Conservation (phyloP, 345 rosid genomes). For the Dovyalis caffra region DNA sequence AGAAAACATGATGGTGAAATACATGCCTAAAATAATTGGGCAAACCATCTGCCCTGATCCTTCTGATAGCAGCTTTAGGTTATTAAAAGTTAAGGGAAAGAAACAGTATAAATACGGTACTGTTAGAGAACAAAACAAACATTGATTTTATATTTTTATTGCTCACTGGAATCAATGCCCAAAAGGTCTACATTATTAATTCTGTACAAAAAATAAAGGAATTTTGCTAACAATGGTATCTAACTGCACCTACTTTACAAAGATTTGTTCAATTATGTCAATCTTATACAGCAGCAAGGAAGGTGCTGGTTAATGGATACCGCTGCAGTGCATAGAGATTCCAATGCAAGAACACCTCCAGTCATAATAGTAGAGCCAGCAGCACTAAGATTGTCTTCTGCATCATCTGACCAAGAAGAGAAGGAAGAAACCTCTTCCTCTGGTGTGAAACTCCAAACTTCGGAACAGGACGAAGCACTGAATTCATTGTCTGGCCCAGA, state of each 20-base stretch:
- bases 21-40: no score
- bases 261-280: neutral
- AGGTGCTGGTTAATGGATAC: neutral
- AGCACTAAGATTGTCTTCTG: neutral
- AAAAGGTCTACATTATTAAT: no score
- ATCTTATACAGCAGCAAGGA: no score
- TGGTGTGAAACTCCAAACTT: neutral
- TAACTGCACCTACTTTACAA: neutral
- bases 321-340: neutral
- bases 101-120: no score
- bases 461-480: neutral
- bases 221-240: no score
- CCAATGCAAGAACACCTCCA: neutral
- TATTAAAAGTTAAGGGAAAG: no score
- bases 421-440: neutral
- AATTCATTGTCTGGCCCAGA: constrained; percentile 1
- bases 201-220: neutral
- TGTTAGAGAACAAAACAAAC: no score
- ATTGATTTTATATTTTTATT: no score
- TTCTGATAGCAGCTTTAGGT: no score
- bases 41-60: no score
- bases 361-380: neutral
- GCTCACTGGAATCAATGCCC: neutral
- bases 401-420: neutral
- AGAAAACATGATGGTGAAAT: no score